These are phyloP conservation scores for Epichloe gansuensis DNA, from an alignment of 2,329 filamentous ascomycete genomes.

Conservation along the genomic window DNA sequence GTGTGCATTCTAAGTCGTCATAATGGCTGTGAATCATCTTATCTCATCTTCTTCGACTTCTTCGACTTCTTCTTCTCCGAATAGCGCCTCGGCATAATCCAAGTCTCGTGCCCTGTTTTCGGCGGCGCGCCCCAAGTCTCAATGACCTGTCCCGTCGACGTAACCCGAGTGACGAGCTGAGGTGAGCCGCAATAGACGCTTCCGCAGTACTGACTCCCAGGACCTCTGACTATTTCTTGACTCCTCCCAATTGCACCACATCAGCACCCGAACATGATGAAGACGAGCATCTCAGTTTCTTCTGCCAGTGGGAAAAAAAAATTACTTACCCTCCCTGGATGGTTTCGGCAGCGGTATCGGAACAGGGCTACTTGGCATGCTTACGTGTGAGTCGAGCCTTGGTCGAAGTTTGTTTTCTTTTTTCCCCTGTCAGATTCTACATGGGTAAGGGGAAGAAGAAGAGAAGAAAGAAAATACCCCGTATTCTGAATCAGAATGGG, in stretches of 20 bases:
- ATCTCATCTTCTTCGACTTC: background rate
- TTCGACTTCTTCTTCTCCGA: background rate
- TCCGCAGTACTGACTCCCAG: slow-evolving; percentile 7
- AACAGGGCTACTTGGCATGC: slow-evolving; percentile 5
- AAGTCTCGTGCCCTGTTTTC: slow-evolving; percentile 4
- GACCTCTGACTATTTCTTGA: background rate
- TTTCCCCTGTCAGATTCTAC: background rate
- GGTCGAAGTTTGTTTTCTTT: background rate
- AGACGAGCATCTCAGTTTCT: background rate
- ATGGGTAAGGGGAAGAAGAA: background rate
- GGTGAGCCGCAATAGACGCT: slow-evolving; percentile 8
- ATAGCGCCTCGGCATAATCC: background rate
- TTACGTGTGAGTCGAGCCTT: background rate
- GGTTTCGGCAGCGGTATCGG: slow-evolving; percentile 2
- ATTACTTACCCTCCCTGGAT: background rate
- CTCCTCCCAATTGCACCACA: background rate
- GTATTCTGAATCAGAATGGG: background rate
- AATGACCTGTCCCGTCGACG: slow-evolving; percentile 3
- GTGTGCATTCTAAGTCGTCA: no score
- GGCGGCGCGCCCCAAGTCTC: slow-evolving; percentile 7
- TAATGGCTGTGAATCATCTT: background rate
- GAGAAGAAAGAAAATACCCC: background rate
- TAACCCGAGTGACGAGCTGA: slow-evolving; percentile 2
- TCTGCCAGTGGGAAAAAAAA: no score
- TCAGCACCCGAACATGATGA: background rate